Conservation (phyloP, 108 stramenopile genomes). For the Cylindrotheca fusiformis region DNA sequence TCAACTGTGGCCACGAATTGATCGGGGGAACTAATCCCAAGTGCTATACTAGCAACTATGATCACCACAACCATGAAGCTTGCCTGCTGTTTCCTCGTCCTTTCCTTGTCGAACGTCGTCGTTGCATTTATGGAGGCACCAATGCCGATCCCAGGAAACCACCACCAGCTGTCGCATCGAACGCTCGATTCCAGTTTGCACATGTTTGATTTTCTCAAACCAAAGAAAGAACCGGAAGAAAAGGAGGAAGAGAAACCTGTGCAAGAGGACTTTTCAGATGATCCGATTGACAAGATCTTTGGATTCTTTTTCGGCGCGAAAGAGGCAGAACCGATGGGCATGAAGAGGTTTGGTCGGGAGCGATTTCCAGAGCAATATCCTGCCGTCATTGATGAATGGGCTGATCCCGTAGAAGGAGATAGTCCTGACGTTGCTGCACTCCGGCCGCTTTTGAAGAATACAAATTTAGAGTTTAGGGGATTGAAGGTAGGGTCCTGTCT, state of each 20-base stretch:
- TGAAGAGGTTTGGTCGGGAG: constrained; percentile 45
- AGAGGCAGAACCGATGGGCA: constrained; percentile 64
- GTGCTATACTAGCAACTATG: neutral
- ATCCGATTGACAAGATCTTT: constrained; percentile 86
- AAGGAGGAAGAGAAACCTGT: neutral
- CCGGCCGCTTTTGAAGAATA: constrained; percentile 81
- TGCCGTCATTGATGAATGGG: constrained; percentile 63
- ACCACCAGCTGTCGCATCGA: constrained; percentile 1
- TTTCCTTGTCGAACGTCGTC: neutral
- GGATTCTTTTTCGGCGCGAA: constrained; percentile 80
- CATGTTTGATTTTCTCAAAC: constrained; percentile 34
- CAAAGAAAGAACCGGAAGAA: constrained; percentile 9
- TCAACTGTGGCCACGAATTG: too few relatives aligned
- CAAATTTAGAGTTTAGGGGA: constrained; percentile 68
- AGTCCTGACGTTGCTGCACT: constrained; percentile 57
- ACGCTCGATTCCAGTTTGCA: neutral
- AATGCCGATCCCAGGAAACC: neutral
- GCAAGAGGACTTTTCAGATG: constrained; percentile 36
- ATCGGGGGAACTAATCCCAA: too few relatives aligned
- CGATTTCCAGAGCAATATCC: constrained; percentile 86
- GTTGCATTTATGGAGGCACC: neutral
- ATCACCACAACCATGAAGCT: neutral
- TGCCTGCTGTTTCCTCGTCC: neutral
- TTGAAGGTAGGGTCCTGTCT: constrained; percentile 32
- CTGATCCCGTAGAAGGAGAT: constrained; percentile 66